Evolutionary conservation across 192 early-diverging fungal genomes (phyloP).

Genomic region (Coemansia pectinata): DNA sequence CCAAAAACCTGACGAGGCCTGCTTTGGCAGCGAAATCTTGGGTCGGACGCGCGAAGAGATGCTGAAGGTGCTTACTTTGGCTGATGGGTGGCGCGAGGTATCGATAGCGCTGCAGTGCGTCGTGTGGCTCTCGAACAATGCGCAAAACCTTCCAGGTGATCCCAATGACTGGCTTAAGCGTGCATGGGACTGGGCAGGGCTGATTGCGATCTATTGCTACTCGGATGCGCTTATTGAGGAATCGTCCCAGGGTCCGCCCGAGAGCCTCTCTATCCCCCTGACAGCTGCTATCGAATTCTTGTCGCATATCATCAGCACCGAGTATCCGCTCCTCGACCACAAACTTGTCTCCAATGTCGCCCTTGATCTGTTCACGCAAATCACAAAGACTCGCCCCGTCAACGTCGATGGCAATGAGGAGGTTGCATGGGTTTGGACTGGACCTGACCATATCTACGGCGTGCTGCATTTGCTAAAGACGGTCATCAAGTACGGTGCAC

Average conservation of each 20-base stretch:
- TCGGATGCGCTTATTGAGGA: slow-evolving; percentile 9
- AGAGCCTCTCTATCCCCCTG: slow-evolving; percentile 10
- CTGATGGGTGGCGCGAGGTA: slow-evolving; percentile 35
- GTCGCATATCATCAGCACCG: slow-evolving; percentile 23
- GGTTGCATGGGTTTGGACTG: slow-evolving; percentile 46
- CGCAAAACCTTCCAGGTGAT: slow-evolving; percentile 15
- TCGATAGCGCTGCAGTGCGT: slow-evolving; percentile 24
- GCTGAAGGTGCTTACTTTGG: slow-evolving; percentile 22
- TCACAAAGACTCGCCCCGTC: slow-evolving; percentile 23
- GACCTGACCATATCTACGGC: slow-evolving; percentile 30
- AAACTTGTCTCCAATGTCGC: slow-evolving; percentile 8
- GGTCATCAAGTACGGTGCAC: slow-evolving; percentile 48
- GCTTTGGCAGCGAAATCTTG: slow-evolving; percentile 15
- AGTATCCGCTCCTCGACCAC: slow-evolving; percentile 45
- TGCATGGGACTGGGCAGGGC: slow-evolving; percentile 19
- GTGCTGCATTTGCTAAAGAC: slow-evolving; percentile 41
- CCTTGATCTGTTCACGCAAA: slow-evolving; percentile 14
- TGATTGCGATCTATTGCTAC: slow-evolving; percentile 31
- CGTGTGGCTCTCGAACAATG: slow-evolving; percentile 34
- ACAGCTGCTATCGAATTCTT: slow-evolving; percentile 36
- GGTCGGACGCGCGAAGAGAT: slow-evolving; percentile 23
- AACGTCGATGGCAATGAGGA: slow-evolving; percentile 11
- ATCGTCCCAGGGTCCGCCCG: slow-evolving; percentile 7
- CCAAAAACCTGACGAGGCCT: neutral
- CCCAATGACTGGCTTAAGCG: slow-evolving; percentile 30